These are phyloP conservation scores for Allantophomopsis lycopodina DNA, from an alignment of 2,329 filamentous ascomycete species.

Conservation along the genomic window DNA sequence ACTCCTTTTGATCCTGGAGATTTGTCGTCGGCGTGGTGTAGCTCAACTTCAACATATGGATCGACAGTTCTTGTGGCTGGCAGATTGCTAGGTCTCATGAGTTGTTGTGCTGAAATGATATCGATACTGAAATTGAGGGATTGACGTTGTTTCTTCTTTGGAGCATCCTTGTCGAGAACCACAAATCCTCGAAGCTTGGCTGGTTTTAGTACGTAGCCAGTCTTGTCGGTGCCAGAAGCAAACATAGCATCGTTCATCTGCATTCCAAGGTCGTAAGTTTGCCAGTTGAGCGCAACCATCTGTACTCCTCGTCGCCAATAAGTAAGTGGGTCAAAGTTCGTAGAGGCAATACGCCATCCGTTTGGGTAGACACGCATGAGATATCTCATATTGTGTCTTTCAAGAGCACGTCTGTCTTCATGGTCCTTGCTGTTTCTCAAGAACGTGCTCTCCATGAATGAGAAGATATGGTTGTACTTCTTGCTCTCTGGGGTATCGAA, in stretches of 20 bases:
- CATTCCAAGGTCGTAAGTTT: constrained; percentile 91
- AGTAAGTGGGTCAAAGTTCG: constrained; percentile 86
- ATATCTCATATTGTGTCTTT: constrained; percentile 82
- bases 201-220: constrained; percentile 90
- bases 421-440: constrained; percentile 64
- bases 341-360: constrained; percentile 66
- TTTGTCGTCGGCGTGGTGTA: constrained; percentile 90
- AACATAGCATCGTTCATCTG: constrained; percentile 98
- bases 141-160: constrained; percentile 62
- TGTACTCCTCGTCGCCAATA: constrained; percentile 95
- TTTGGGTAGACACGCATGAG: constrained; percentile 92
- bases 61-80: constrained; percentile 67
- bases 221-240: constrained; percentile 70
- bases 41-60: constrained; percentile 88
- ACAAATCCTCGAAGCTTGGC: constrained; percentile 65
- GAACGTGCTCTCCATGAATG: constrained; percentile 83
- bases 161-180: constrained; percentile 35
- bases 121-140: constrained; percentile 76
- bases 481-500: constrained; percentile 70
- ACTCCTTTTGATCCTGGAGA: constrained; percentile 71
- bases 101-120: constrained; percentile 85
- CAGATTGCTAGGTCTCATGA: constrained; percentile 69
- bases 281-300: constrained; percentile 97
- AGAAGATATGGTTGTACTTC: constrained; percentile 88
- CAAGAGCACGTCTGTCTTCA: constrained; percentile 64